These are phyloP conservation scores for Pestalotiopsis sp. DNA, from an alignment of 2,329 filamentous ascomycete genomes.

Conservation along the genomic window DNA sequence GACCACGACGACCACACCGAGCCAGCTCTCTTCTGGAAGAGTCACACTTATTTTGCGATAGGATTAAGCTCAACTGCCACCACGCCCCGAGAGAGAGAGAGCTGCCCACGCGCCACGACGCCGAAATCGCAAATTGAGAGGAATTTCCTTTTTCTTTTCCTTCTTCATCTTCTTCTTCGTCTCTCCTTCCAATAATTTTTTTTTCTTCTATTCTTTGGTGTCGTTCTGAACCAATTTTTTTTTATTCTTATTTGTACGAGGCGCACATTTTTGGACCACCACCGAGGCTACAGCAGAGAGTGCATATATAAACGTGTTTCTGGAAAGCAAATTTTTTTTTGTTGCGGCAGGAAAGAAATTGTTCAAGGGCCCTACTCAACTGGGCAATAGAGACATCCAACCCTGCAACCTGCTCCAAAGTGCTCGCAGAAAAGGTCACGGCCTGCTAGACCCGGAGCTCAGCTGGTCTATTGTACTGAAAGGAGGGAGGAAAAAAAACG, in stretches of 20 bases:
- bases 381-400: neutral
- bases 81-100: neutral
- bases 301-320: neutral
- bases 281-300: neutral
- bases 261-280: neutral
- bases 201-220: neutral
- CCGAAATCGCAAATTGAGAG: neutral
- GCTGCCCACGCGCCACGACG: neutral
- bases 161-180: neutral
- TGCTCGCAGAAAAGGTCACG: neutral
- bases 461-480: constrained; percentile 2
- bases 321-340: neutral
- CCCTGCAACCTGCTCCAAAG: constrained; percentile 5
- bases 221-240: neutral
- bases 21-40: neutral
- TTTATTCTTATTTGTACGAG: neutral
- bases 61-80: neutral
- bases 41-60: neutral
- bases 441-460: constrained; percentile 5
- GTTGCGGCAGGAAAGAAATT: neutral
- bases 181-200: neutral
- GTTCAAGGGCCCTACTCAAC: neutral
- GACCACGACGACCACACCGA: neutral
- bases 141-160: neutral
- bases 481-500: neutral